Evolutionary conservation across 2,329 filamentous ascomycete genomes (phyloP).

Genomic region (Aspergillus aculeatinus): DNA sequence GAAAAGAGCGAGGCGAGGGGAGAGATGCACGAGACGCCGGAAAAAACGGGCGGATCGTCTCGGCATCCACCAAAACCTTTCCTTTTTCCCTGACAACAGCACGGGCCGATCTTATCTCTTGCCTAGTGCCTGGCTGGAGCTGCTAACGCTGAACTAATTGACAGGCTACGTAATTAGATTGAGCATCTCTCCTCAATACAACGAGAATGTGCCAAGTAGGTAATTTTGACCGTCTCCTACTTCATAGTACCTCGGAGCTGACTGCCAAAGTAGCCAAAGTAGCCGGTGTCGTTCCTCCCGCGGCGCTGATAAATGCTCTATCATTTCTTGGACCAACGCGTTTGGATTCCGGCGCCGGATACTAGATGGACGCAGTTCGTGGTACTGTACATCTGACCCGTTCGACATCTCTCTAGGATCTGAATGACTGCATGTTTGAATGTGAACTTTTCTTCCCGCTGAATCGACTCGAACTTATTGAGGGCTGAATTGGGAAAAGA

Average conservation of each 20-base stretch:
- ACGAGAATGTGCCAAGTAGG: no score
- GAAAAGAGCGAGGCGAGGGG: slow-evolving; percentile 8
- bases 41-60: slow-evolving; percentile 39
- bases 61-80: slow-evolving; percentile 24
- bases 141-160: neutral
- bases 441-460: neutral
- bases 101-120: slow-evolving; percentile 26
- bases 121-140: neutral
- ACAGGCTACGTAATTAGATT: neutral
- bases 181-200: neutral
- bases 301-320: no score
- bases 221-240: no score
- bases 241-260: no score
- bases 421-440: neutral
- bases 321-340: no score
- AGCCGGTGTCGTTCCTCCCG: no score
- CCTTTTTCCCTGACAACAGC: slow-evolving; percentile 8
- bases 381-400: neutral
- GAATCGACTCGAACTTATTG: neutral
- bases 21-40: slow-evolving; percentile 22
- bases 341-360: no score
- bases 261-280: no score
- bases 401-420: neutral
- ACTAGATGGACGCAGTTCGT: neutral
- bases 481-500: neutral